Percentiles rank a stretch among this genome's conserved stretches.
These are phyloP conservation scores for Cucumis cinereus DNA, from an alignment of 306 rosid genomes.

Conservation along the genomic window DNA sequence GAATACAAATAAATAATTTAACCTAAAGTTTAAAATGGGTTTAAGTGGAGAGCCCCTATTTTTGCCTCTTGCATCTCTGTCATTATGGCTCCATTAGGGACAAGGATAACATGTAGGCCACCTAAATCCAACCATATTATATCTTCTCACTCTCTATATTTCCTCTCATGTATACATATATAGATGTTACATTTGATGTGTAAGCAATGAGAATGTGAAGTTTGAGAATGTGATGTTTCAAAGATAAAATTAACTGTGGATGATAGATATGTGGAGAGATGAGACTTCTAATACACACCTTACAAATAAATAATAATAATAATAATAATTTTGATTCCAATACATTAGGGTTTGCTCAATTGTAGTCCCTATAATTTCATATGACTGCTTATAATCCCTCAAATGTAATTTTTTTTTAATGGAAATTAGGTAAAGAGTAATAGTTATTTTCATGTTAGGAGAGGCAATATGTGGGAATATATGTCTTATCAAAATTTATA, in stretches of 20 bases:
- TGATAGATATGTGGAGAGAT: background rate
- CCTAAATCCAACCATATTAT: conserved; percentile 34
- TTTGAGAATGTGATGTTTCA: background rate
- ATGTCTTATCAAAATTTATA: too few species aligned
- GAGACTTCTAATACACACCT: background rate
- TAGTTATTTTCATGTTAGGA: too few species aligned
- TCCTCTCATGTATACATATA: background rate
- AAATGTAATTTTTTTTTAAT: too few species aligned
- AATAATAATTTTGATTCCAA: too few species aligned
- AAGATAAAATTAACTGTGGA: background rate
- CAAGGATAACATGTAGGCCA: conserved; percentile 35
- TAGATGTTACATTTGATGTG: background rate
- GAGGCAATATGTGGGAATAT: too few species aligned
- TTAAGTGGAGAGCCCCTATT: background rate
- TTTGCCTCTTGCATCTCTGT: conserved; percentile 7
- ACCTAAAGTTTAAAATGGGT: background rate
- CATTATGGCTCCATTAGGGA: conserved; percentile 24
- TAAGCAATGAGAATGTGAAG: background rate
- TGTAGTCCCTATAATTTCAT: too few species aligned
- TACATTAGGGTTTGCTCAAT: too few species aligned
- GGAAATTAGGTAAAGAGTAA: too few species aligned
- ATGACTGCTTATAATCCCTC: too few species aligned
- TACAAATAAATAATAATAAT: too few species aligned
- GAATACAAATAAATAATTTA: background rate
- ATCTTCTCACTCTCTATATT: background rate